Conservation (phyloP, 768 basidiomycete species). For the Mrakia gelida region DNA sequence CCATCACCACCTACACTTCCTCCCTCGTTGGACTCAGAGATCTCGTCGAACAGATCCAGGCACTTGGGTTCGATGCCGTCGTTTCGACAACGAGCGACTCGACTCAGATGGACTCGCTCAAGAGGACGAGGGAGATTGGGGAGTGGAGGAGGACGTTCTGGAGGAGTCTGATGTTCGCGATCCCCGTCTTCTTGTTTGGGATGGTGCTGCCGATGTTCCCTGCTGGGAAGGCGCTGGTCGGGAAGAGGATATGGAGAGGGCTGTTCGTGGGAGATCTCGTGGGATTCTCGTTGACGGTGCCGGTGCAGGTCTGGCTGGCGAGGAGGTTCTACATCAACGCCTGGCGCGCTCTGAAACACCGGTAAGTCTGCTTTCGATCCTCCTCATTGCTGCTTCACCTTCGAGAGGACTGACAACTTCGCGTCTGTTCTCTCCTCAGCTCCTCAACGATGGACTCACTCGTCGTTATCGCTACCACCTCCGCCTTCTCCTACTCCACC, state of each 20-base stretch:
- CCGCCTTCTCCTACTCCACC: constrained; percentile 87
- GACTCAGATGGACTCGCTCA: constrained; percentile 79
- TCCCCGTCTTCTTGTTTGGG: constrained; percentile 88
- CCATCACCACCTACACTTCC: constrained; percentile 41
- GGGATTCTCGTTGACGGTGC: constrained; percentile 71
- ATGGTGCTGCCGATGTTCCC: constrained; percentile 72
- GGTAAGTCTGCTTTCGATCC: constrained; percentile 39
- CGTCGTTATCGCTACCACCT: constrained; percentile 87
- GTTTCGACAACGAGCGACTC: constrained; percentile 67
- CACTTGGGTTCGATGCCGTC: constrained; percentile 86
- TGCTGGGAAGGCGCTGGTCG: constrained; percentile 20
- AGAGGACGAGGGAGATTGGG: constrained; percentile 76
- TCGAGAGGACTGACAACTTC: not conserved
- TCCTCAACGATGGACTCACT: constrained; percentile 64
- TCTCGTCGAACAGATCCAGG: constrained; percentile 79
- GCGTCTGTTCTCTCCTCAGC: not conserved
- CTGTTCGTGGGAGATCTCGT: constrained; percentile 79
- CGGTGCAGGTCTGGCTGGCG: constrained; percentile 90
- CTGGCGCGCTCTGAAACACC: constrained; percentile 84
- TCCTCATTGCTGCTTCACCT: not conserved
- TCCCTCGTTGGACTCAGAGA: constrained; percentile 69
- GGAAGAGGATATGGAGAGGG: constrained; percentile 46
- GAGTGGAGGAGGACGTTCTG: constrained; percentile 72
- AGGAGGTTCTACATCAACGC: constrained; percentile 80
- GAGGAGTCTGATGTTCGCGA: constrained; percentile 68